These are phyloP conservation scores for Penicillium concentricum DNA, from an alignment of 2,329 filamentous ascomycete genomes.

Conservation along the genomic window DNA sequence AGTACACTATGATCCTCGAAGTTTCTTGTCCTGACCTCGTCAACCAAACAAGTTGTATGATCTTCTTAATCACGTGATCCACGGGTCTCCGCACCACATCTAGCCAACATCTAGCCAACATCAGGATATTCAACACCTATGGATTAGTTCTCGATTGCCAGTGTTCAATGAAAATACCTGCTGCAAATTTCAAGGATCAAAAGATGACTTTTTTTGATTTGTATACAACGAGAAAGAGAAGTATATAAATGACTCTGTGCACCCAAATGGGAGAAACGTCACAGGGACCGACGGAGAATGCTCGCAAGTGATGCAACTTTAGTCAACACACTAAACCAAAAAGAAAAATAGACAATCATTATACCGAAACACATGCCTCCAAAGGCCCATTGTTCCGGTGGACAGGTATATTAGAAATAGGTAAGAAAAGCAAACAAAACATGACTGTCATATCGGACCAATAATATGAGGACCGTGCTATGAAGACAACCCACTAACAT, in stretches of 20 bases:
- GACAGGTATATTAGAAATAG: conserved; percentile 1
- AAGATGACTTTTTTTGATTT: neutral
- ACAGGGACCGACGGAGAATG: neutral
- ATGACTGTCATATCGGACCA: neutral
- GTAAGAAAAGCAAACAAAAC: neutral
- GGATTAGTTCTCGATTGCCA: neutral
- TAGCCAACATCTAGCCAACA: neutral
- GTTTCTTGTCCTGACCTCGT: neutral
- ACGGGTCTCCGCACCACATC: neutral
- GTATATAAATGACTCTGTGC: neutral
- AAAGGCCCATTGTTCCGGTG: neutral
- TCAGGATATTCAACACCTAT: neutral
- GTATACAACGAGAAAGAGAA: neutral
- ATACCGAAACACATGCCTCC: conserved; percentile 5
- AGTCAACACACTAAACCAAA: conserved; percentile 9
- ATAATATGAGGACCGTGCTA: conserved; percentile 5
- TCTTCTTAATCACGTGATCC: neutral
- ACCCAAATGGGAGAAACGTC: neutral
- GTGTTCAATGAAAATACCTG: neutral
- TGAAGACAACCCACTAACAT: conserved; percentile 32
- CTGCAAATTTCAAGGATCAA: neutral
- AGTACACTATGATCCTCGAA: accelerated
- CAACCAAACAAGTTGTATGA: neutral
- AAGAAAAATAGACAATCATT: neutral
- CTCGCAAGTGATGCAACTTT: conserved; percentile 10